Evolutionary conservation across 2,329 filamentous ascomycete species (phyloP).

Genomic region (Didymellaceae sp.): DNA sequence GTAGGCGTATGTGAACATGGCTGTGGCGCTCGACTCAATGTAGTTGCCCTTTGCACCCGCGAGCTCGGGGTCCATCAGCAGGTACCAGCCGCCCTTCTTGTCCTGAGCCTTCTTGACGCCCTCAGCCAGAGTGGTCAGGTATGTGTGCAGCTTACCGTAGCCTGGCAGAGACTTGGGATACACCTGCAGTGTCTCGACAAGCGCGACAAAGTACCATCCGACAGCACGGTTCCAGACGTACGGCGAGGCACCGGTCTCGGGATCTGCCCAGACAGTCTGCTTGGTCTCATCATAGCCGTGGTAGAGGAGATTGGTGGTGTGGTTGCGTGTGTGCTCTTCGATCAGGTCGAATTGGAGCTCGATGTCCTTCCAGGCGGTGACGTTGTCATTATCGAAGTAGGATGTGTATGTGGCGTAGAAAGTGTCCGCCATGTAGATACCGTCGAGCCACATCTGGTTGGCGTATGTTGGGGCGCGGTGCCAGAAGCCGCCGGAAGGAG

Average conservation of each 20-base stretch:
- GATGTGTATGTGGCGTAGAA: slow-evolving; percentile 50
- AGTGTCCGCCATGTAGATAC: slow-evolving; percentile 53
- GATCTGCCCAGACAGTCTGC: slow-evolving; percentile 46
- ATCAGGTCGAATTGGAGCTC: slow-evolving; percentile 46
- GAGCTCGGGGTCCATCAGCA: slow-evolving; percentile 61
- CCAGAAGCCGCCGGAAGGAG: slow-evolving; percentile 61
- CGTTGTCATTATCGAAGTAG: slow-evolving; percentile 47
- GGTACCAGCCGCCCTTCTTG: slow-evolving; percentile 62
- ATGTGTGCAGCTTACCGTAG: slow-evolving; percentile 46
- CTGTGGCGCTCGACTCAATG: slow-evolving; percentile 65
- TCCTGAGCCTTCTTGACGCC: slow-evolving; percentile 55
- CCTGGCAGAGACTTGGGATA: slow-evolving; percentile 51
- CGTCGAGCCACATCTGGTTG: slow-evolving; percentile 66
- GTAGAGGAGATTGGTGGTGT: slow-evolving; percentile 40
- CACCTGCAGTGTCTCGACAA: slow-evolving; percentile 58
- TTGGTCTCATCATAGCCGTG: slow-evolving; percentile 48
- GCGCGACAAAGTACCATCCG: slow-evolving; percentile 49
- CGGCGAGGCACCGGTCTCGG: slow-evolving; percentile 43
- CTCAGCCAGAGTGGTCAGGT: slow-evolving; percentile 52
- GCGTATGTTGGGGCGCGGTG: slow-evolving; percentile 57
- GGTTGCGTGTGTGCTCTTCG: slow-evolving; percentile 44
- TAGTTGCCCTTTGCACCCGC: slow-evolving; percentile 60
- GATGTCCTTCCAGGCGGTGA: slow-evolving; percentile 54
- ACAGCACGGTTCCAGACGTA: slow-evolving; percentile 49
- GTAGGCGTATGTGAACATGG: slow-evolving; percentile 54